Conservation (phyloP, 2,329 filamentous ascomycete genomes). For the Lachnum nothofagi region DNA sequence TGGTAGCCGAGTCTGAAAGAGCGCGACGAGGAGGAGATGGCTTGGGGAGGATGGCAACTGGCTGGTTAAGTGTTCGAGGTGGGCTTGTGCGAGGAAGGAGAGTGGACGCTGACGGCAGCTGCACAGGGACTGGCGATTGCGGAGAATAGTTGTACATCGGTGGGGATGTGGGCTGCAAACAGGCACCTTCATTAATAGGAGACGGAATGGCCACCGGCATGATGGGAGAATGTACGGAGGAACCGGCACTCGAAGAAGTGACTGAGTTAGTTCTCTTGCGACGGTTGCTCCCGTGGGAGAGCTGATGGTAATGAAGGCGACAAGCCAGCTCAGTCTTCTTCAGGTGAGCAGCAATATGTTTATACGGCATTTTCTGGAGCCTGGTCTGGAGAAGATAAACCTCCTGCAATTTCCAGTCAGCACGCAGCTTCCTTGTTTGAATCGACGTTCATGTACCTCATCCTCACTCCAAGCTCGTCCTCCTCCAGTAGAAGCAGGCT, state of each 20-base stretch:
- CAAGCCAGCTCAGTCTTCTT: conserved; percentile 87
- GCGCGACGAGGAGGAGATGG: conserved; percentile 45
- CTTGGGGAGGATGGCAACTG: conserved; percentile 62
- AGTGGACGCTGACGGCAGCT: conserved; percentile 43
- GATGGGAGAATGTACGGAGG: conserved; percentile 46
- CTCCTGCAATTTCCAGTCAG: conserved; percentile 49
- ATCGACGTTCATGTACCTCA: conserved; percentile 51
- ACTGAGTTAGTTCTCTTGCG: conserved; percentile 71
- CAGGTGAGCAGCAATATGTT: conserved; percentile 78
- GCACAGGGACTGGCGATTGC: conserved; percentile 29
- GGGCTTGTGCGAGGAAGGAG: conserved; percentile 45
- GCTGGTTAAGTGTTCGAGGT: conserved; percentile 41
- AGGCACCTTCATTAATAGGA: conserved; percentile 41
- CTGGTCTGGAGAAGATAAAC: conserved; percentile 78
- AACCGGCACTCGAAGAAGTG: conserved; percentile 56
- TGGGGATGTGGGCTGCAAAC: conserved; percentile 23
- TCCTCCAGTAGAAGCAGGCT: conserved; percentile 65
- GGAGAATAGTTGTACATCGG: conserved; percentile 37
- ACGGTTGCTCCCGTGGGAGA: conserved; percentile 75
- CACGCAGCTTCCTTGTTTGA: neutral
- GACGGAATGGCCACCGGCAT: conserved; percentile 45
- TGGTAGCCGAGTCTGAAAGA: conserved; percentile 38
- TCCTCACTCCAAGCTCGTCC: conserved; percentile 81
- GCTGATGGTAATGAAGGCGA: conserved; percentile 80
- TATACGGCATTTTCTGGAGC: conserved; percentile 84